These are phyloP conservation scores for Neospora caninum DNA, from an alignment of 169 alveolate genomes.

Conservation along the genomic window DNA sequence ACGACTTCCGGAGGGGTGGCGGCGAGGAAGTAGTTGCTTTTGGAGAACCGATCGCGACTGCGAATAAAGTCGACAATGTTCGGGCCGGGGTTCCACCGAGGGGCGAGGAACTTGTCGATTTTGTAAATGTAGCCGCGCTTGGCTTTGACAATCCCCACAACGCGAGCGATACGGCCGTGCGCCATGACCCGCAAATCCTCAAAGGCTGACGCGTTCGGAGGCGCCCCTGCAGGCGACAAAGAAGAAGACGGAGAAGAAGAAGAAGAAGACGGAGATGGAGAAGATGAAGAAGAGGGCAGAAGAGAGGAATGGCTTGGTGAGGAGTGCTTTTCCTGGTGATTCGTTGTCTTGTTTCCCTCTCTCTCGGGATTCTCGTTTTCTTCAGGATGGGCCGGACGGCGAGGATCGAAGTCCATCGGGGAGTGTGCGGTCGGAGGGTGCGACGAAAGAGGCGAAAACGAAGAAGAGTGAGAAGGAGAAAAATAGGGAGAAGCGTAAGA, in stretches of 20 bases:
- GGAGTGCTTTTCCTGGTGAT: not conserved
- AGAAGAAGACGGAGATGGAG: not conserved
- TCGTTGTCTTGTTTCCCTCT: not conserved
- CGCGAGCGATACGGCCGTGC: constrained; percentile 27
- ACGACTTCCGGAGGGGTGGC: constrained; percentile 14
- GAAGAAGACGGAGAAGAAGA: not conserved
- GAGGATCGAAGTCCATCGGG: not conserved
- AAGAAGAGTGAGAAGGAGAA: not conserved
- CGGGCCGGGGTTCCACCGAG: constrained; percentile 63
- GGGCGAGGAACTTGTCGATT: constrained; percentile 35
- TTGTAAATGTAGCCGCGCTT: constrained; percentile 61
- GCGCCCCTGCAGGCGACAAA: not conserved
- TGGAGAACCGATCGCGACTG: constrained; percentile 21
- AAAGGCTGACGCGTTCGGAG: not conserved
- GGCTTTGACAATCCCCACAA: constrained; percentile 43
- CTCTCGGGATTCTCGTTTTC: not conserved
- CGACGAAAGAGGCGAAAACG: not conserved
- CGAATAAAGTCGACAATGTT: constrained; percentile 28
- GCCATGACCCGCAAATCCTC: constrained; percentile 25
- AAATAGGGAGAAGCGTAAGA: not conserved
- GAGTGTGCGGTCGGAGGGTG: not conserved
- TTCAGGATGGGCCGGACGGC: not conserved
- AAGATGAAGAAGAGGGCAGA: not conserved
- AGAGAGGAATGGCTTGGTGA: not conserved
- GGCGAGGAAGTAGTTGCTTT: constrained; percentile 40